Conservation (phyloP, 768 basidiomycete genomes). For the Calocybe indica region DNA sequence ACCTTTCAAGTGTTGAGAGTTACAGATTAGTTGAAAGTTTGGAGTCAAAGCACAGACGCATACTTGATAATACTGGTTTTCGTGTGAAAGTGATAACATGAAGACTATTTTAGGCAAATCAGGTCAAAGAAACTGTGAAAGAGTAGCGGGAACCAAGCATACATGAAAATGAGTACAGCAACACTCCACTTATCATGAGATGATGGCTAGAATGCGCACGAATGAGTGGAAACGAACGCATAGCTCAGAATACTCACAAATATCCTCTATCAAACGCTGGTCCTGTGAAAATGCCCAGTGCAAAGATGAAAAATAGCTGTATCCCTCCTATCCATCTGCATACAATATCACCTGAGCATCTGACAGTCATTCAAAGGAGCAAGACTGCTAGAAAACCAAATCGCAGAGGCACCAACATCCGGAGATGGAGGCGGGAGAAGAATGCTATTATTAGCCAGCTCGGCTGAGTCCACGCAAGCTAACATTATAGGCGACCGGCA, state of each 20-base stretch:
- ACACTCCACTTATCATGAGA: conserved; percentile 13
- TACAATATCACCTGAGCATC: not conserved
- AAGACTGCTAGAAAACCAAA: not conserved
- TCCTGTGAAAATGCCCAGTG: conserved; percentile 40
- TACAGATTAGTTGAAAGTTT: not conserved
- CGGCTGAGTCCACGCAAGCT: too few relatives aligned
- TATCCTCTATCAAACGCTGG: conserved; percentile 47
- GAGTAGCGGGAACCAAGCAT: not conserved
- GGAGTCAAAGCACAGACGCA: not conserved
- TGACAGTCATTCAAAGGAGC: not conserved
- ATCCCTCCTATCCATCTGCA: conserved; percentile 44
- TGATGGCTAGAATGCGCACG: conserved; percentile 8
- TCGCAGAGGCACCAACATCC: too few relatives aligned
- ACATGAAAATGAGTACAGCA: conserved; percentile 22
- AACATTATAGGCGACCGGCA: too few relatives aligned
- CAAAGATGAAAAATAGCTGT: conserved; percentile 45
- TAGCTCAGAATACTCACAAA: conserved; percentile 26
- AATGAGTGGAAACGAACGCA: not conserved
- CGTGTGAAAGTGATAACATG: conserved; percentile 26
- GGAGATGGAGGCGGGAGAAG: too few relatives aligned
- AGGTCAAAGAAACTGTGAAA: not conserved
- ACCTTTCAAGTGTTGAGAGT: conserved; percentile 23
- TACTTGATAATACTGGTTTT: conserved; percentile 31
- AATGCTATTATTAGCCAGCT: too few relatives aligned
- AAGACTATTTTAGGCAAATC: conserved; percentile 17